These are phyloP conservation scores for Colletotrichum viniferum DNA, from an alignment of 2,329 filamentous ascomycete genomes.

Conservation along the genomic window DNA sequence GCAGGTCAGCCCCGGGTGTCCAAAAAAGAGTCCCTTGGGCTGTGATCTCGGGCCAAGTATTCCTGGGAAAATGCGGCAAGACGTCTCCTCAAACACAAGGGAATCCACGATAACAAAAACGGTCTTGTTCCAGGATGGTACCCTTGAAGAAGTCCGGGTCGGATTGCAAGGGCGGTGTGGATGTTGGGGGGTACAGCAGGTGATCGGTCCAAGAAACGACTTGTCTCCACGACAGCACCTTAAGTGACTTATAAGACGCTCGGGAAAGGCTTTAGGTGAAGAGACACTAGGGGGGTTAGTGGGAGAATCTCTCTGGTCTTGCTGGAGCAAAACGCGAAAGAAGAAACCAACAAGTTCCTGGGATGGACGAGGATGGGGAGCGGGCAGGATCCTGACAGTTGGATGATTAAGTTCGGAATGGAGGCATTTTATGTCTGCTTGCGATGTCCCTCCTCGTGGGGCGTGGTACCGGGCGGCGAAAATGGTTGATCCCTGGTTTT, in stretches of 20 bases:
- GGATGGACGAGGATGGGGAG: slow-evolving; percentile 21
- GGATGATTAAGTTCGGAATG: slow-evolving; percentile 23
- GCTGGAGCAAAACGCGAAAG: slow-evolving; percentile 24
- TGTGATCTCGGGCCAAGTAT: slow-evolving; percentile 19
- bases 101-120: slow-evolving; percentile 23
- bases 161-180: slow-evolving; percentile 23
- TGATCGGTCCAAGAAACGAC: slow-evolving; percentile 24
- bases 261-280: slow-evolving; percentile 12
- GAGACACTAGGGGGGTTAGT: slow-evolving; percentile 21
- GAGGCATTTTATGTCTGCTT: slow-evolving; percentile 26
- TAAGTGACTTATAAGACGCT: slow-evolving; percentile 18
- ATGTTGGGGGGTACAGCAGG: slow-evolving; percentile 17
- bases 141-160: slow-evolving; percentile 18
- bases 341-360: slow-evolving; percentile 22
- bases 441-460: slow-evolving; percentile 18
- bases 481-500: slow-evolving; percentile 21
- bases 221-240: slow-evolving; percentile 23
- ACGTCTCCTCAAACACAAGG: slow-evolving; percentile 23
- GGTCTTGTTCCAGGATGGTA: slow-evolving; percentile 22
- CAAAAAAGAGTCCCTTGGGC: slow-evolving; percentile 18
- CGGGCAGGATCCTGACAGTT: slow-evolving; percentile 17
- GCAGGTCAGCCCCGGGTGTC: slow-evolving; percentile 22
- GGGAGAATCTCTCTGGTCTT: slow-evolving; percentile 19
- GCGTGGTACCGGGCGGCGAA: slow-evolving; percentile 8
- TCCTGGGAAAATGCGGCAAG: slow-evolving; percentile 22